Conservation (phyloP, 164 flowering plant species). For the Piper longum region DNA sequence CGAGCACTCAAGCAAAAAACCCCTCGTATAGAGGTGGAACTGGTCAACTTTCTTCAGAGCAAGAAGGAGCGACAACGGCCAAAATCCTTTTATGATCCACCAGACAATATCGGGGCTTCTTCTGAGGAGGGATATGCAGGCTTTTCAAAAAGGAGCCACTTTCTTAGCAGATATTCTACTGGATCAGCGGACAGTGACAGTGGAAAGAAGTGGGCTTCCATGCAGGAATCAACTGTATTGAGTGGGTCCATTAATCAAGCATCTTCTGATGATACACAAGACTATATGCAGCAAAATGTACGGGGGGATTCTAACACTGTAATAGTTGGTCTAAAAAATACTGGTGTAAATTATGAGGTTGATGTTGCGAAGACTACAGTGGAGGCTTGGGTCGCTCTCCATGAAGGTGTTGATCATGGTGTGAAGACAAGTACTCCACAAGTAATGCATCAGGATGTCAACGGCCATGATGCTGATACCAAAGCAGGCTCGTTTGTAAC, state of each 20-base stretch:
- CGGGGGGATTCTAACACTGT: conserved; percentile 34
- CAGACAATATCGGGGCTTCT: conserved; percentile 78
- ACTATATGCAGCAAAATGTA: conserved; percentile 24
- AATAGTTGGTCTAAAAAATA: conserved; percentile 20
- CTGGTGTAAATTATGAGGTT: conserved; percentile 22
- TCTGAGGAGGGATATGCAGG: conserved; percentile 79
- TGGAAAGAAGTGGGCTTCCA: conserved; percentile 60
- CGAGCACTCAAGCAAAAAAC: conserved; percentile 90
- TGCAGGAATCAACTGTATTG: conserved; percentile 42
- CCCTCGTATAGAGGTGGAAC: conserved; percentile 95
- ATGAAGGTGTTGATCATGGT: conserved; percentile 28
- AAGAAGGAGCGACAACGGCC: conserved; percentile 77
- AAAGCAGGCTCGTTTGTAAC: background rate
- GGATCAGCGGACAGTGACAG: conserved; percentile 70
- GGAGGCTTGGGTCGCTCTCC: conserved; percentile 20
- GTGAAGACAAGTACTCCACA: conserved; percentile 25
- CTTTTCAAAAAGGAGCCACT: conserved; percentile 42
- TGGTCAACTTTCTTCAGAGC: conserved; percentile 80
- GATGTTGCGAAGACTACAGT: conserved; percentile 20
- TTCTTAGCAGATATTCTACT: conserved; percentile 64
- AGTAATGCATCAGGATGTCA: conserved; percentile 32
- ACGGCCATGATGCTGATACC: conserved; percentile 38
- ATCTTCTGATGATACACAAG: conserved; percentile 41
- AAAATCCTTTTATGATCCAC: conserved; percentile 69
- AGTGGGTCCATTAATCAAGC: conserved; percentile 28